Evolutionary conservation across 495 filamentous ascomycete genomes (phyloP), one percentile per base, ranked within the genome.

Genomic region (Umbilicaria muhlenbergii): DNA sequence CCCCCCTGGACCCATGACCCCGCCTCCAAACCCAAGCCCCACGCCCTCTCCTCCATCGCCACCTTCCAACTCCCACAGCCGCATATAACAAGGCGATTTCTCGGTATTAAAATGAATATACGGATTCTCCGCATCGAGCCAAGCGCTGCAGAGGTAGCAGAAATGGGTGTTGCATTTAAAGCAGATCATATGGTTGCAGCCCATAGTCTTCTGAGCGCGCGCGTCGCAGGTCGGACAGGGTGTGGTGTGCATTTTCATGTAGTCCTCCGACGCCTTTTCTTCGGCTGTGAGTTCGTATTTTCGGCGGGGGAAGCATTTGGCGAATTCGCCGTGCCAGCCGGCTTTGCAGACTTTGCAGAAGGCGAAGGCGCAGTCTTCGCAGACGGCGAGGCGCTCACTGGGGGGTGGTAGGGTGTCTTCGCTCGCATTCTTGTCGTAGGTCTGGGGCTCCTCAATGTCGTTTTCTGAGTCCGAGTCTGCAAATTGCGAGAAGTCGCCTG

Each of bases 141-240:
- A 98, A 11, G 75, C 69, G 0, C 81, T 81, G 58, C 91, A 98
- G 5, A 98, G 78, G 54, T 96, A 98, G 61, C 91, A 98, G 54
- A 95, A 98, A 58, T 96, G 91, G 1, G 85, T 79, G 36, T 75
- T 66, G 64, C 91, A 98, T 43, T 81, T 78, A 59, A 81, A 86
- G 58, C 91, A 98, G 13, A 77, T 80, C 91, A 98, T 98, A 56
- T 98, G 91, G 59, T 98, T 98, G 74, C 91, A 98, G 31, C 91
- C 91, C 52, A 84, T 77, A 11, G 78, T 82, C 63, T 98, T 98
- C 52, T 95, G 83, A 16, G 77, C 78, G 0, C 83, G 84, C 2
- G 80, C 75, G n/a, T 64, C 71, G 59, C 91, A 98, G 3, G 83
- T 87, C n/a, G 91, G 91, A 55, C 91, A 98, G 10, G 78, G 75